Base-by-base conservation (phyloP, 371 early-diverging fungal species). In the Apophysomyces elegans region DNA sequence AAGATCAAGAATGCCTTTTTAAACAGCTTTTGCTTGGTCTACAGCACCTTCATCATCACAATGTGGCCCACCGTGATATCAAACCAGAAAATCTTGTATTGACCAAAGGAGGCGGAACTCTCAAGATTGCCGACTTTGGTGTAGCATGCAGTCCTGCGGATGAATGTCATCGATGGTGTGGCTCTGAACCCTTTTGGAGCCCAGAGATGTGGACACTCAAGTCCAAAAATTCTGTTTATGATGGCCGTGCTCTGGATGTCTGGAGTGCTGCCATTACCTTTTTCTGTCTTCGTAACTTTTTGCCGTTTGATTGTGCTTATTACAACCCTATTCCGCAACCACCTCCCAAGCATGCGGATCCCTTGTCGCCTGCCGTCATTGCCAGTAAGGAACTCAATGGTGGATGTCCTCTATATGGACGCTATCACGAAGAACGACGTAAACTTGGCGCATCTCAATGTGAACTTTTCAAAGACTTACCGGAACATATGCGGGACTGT, bases 101-200 rank as follows among this genome's bases (percentile, higher is more conserved):
- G 61, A 94, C 96, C 58, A 77, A 75, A 4, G 79, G 81, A n/a
- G 54, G 54, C 21, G 89, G 92, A 58, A 89, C 88, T 4, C 71
- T 99, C 57, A 99, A 99, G 81, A 97, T 99, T 72, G 94, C 97
- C 26, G 99, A 99, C 79, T 99, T 98, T 88, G 97, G 99, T 46
- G 95, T 96, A 6, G 92, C 97, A 1, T 93, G 93, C 71, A 80
- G 77, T 46, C 69, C 70, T n/a, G 63, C 86, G 36, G 91, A 88
- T 70, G 69, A 80, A 57, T 95, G 92, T 50, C 73, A 80, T 61
- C 93, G 94, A 41, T 82, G 93, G 71, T 93, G 94, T 66, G 96
- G 97, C 7, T 90, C 91, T 7, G 91, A 90, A 44, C 95, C 95
- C 4, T 97, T 95, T 76, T 96, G 95, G 79, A 90, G 96, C 3